These are phyloP conservation scores for Primulina tabacum DNA, from an alignment of 257 asterid genomes.

Conservation along the genomic window DNA sequence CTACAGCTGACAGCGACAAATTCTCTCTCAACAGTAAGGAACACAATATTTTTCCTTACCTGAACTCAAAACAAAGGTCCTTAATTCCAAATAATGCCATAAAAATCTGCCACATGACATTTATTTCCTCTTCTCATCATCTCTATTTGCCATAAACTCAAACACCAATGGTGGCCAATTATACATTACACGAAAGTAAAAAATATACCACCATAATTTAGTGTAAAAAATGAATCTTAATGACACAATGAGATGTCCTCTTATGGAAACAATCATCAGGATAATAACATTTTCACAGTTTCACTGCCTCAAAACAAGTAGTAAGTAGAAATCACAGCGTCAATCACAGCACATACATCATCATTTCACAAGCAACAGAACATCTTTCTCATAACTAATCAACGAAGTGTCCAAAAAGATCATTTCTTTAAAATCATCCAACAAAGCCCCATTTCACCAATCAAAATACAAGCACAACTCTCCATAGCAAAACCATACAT, in stretches of 20 bases:
- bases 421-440: background rate
- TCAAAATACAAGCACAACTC: background rate
- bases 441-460: background rate
- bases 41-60: background rate
- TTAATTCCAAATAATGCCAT: background rate
- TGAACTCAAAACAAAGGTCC: background rate
- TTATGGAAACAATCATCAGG: background rate
- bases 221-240: constrained; percentile 1
- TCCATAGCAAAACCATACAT: background rate
- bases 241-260: constrained; percentile 7
- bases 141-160: background rate
- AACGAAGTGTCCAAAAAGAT: background rate
- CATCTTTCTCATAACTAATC: too few relatives aligned
- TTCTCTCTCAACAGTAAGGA: background rate
- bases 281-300: background rate
- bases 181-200: background rate
- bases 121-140: background rate
- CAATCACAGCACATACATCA: background rate
- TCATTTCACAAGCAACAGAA: background rate
- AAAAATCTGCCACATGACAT: background rate
- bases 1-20: too few relatives aligned
- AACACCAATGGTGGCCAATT: background rate
- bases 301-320: background rate
- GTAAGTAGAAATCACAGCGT: background rate
- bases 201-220: background rate